Percentiles rank a stretch among this genome's conserved stretches.
These are phyloP conservation scores for Microcyclosporella mali DNA, from an alignment of 2,329 filamentous ascomycete genomes.

Conservation along the genomic window DNA sequence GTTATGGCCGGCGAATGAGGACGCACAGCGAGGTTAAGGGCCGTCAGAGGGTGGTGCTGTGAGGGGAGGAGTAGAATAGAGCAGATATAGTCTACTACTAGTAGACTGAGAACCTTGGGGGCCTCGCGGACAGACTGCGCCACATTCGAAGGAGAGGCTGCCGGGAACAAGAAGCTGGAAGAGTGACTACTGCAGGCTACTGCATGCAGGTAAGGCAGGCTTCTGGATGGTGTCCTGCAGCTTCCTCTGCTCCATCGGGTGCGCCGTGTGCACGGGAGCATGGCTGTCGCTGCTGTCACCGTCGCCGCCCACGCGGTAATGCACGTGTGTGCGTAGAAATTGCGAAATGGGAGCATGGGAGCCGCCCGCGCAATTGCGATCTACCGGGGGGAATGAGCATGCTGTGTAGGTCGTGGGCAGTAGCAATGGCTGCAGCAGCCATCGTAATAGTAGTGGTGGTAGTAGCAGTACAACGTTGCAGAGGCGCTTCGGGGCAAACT, in stretches of 20 bases:
- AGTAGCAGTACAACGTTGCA: slow-evolving; percentile 20
- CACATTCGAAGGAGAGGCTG: background rate
- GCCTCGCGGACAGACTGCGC: background rate
- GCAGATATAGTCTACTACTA: slow-evolving; percentile 5
- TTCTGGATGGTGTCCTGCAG: no score
- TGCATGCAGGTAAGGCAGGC: no score
- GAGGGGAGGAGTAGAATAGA: slow-evolving; percentile 12
- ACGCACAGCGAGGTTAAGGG: slow-evolving; percentile 11
- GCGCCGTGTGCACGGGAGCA: no score
- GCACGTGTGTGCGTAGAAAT: slow-evolving; percentile 11
- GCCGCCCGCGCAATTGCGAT: slow-evolving; percentile 14
- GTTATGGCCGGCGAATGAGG: slow-evolving; percentile 23
- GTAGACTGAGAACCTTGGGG: no score
- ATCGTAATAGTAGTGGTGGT: no score
- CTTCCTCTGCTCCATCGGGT: no score
- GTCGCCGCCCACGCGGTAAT: slow-evolving; percentile 10
- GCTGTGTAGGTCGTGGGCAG: slow-evolving; percentile 3
- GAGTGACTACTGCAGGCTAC: no score
- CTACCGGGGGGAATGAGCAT: slow-evolving; percentile 12
- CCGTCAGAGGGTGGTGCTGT: background rate
- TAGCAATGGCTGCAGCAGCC: background rate
- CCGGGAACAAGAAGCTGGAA: background rate
- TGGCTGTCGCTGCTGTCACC: slow-evolving; percentile 4
- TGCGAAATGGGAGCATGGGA: slow-evolving; percentile 14
- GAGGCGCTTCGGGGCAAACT: slow-evolving; percentile 10